Conservation (phyloP, 2,329 filamentous ascomycete genomes). For the Fusarium globosum region DNA sequence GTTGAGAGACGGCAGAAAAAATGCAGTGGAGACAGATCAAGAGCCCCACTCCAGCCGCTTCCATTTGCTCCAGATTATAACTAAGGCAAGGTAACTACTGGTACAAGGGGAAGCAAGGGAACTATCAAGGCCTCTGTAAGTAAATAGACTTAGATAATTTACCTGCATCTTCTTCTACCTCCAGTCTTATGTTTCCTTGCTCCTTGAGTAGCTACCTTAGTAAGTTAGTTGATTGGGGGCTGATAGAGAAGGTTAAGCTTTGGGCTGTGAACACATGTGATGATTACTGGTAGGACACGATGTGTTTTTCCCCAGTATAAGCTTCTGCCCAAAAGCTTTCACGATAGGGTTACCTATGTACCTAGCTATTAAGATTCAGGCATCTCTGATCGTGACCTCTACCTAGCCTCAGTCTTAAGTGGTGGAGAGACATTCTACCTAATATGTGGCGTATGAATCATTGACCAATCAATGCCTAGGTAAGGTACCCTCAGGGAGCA, state of each 20-base stretch:
- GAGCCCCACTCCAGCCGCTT: neutral
- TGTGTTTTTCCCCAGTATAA: neutral
- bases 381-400: neutral
- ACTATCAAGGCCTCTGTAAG: neutral
- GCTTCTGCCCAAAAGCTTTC: neutral
- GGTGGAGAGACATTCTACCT: too few relatives aligned
- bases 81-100: too few relatives aligned
- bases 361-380: neutral
- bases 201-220: neutral
- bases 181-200: neutral
- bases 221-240: neutral
- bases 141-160: neutral
- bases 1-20: slow-evolving; percentile 32
- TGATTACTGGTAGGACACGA: neutral
- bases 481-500: too few relatives aligned
- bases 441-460: neutral
- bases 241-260: neutral
- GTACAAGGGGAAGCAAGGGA: neutral
- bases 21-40: slow-evolving; percentile 12
- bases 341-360: too few relatives aligned
- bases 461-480: neutral
- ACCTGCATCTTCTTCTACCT: neutral
- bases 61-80: neutral
- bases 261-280: neutral
- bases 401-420: neutral